phyloP scores from a whole-genome alignment of 2,329 filamentous ascomycete species.

The Penicillium sp. region DNA sequence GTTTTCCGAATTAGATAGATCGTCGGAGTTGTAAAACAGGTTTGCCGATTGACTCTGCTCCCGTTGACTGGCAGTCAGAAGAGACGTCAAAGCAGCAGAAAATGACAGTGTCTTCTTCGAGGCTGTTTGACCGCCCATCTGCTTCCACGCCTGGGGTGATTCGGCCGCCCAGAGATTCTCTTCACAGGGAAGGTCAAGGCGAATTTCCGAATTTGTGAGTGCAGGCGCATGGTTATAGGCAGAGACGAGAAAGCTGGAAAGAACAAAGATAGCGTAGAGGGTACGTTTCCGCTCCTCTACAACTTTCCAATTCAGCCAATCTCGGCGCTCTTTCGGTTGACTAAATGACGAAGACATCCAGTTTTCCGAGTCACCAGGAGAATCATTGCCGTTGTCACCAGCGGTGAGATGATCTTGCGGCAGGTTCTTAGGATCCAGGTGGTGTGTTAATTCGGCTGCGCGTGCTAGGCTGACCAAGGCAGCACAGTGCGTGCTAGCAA shows the following conservation, averaged over 20 bases:
- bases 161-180: constrained; percentile 88
- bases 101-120: constrained; percentile 74
- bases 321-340: constrained; percentile 45
- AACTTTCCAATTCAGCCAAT: constrained; percentile 87
- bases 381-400: constrained; percentile 57
- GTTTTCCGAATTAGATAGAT: constrained; percentile 62
- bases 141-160: constrained; percentile 75
- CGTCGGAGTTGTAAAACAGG: constrained; percentile 52
- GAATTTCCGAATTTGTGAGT: constrained; percentile 90
- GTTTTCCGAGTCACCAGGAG: constrained; percentile 41
- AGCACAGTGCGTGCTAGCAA: constrained; percentile 87
- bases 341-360: constrained; percentile 40
- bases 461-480: constrained; percentile 87
- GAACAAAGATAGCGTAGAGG: constrained; percentile 83
- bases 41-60: constrained; percentile 46
- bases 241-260: constrained; percentile 87
- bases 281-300: constrained; percentile 91
- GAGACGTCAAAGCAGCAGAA: constrained; percentile 73
- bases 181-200: constrained; percentile 84
- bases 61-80: constrained; percentile 74
- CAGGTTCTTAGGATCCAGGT: constrained; percentile 40
- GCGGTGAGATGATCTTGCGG: constrained; percentile 46
- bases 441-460: constrained; percentile 71
- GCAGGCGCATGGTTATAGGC: constrained; percentile 91
- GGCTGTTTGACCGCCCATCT: constrained; percentile 71